Conservation (phyloP, 2,329 filamentous ascomycete genomes). For the Colletotrichum acutatum region DNA sequence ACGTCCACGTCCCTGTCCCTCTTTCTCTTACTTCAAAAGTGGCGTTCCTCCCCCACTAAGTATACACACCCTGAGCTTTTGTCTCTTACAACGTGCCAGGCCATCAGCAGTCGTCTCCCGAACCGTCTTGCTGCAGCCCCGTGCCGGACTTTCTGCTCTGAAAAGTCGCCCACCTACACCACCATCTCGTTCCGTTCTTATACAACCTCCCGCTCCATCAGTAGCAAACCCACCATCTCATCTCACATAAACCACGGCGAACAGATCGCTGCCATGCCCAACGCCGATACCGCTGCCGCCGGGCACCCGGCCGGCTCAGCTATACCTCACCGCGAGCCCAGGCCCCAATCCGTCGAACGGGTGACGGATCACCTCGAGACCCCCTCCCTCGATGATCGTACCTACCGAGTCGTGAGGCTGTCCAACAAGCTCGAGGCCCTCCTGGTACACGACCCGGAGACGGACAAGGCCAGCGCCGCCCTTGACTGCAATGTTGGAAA, state of each 20-base stretch:
- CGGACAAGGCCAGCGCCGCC: slow-evolving; percentile 95
- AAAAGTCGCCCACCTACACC: neutral
- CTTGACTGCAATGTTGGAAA: slow-evolving; percentile 96
- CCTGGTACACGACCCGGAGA: slow-evolving; percentile 91
- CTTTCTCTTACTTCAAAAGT: slow-evolving; percentile 28
- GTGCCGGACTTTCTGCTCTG: slow-evolving; percentile 19
- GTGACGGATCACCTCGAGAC: slow-evolving; percentile 82
- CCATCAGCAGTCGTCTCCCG: slow-evolving; percentile 25
- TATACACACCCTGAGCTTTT: slow-evolving; percentile 14
- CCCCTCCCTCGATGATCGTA: slow-evolving; percentile 84
- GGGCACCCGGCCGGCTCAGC: slow-evolving; percentile 33
- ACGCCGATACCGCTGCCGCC: slow-evolving; percentile 36
- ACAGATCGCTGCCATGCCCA: slow-evolving; percentile 35
- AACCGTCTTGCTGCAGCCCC: slow-evolving; percentile 26
- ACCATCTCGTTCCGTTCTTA: neutral
- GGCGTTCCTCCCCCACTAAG: slow-evolving; percentile 29
- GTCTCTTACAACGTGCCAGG: slow-evolving; percentile 21
- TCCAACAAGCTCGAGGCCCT: slow-evolving; percentile 90
- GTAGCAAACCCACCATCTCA: neutral
- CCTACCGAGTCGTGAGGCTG: slow-evolving; percentile 87
- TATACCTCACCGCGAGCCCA: slow-evolving; percentile 43
- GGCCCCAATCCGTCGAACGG: slow-evolving; percentile 47
- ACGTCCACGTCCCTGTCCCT: slow-evolving; percentile 3
- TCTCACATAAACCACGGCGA: slow-evolving; percentile 7
- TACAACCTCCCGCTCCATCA: neutral